Percentiles rank a stretch among this genome's conserved stretches.
Conservation (phyloP, 345 rosid species). For the Anacardium occidentale region DNA sequence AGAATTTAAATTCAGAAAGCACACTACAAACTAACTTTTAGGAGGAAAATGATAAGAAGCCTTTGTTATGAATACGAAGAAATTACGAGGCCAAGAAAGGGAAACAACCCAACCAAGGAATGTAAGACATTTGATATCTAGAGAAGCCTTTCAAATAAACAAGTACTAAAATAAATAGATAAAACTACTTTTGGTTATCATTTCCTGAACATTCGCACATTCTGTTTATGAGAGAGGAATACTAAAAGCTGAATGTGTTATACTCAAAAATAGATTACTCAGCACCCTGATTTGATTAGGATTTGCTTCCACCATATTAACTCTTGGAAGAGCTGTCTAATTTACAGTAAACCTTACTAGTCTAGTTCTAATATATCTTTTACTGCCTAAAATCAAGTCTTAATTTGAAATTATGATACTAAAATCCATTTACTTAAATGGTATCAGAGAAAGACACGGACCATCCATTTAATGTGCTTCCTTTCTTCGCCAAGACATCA, state of each 20-base stretch:
- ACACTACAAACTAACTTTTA: conserved; percentile 3
- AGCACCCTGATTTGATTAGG: background rate
- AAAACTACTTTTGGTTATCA: background rate
- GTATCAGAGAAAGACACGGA: background rate
- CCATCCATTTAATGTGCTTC: background rate
- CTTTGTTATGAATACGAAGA: background rate
- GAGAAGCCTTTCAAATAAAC: background rate
- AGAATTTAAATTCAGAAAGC: background rate
- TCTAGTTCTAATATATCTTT: background rate
- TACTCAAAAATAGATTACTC: background rate
- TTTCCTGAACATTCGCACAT: background rate
- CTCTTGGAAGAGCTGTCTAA: background rate
- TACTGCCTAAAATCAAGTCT: background rate
- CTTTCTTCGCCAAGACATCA: background rate
- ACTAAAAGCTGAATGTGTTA: background rate
- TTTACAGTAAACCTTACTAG: background rate
- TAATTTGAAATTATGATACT: background rate
- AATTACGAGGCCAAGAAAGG: background rate
- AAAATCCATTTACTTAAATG: background rate
- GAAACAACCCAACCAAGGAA: background rate
- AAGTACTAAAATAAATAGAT: background rate
- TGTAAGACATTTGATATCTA: background rate
- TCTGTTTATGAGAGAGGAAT: conserved; percentile 7
- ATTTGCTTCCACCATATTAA: background rate
- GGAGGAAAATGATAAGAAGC: background rate